Evolutionary conservation across 495 filamentous ascomycete genomes (phyloP).

Genomic region (Parmelia sp.): DNA sequence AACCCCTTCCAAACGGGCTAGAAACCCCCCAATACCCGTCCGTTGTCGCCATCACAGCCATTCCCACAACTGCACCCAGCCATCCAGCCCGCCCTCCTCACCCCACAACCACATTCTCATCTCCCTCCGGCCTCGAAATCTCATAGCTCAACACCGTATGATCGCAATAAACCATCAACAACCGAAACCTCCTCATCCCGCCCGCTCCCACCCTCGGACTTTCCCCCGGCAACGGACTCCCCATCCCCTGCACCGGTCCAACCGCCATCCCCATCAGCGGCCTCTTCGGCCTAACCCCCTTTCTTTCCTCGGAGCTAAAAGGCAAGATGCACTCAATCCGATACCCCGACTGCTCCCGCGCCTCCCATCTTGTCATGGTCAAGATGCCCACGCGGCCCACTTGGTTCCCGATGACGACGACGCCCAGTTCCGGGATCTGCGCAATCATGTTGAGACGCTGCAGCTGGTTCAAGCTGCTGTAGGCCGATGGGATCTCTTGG

Average conservation of each 20-base stretch:
- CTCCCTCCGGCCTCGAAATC: conserved; percentile 32
- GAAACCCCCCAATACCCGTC: background rate
- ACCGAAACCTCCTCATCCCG: conserved; percentile 49
- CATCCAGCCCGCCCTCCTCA: background rate
- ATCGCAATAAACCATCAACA: conserved; percentile 71
- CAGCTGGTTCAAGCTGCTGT: conserved; percentile 37
- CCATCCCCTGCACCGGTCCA: conserved; percentile 56
- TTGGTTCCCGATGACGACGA: conserved; percentile 67
- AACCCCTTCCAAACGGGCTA: background rate
- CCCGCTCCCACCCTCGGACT: conserved; percentile 4
- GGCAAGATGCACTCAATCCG: conserved; percentile 55
- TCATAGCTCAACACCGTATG: conserved; percentile 79
- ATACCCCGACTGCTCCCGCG: conserved; percentile 39
- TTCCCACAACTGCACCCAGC: background rate
- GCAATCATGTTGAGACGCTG: conserved; percentile 72
- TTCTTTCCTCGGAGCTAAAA: conserved; percentile 40
- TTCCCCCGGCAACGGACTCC: background rate
- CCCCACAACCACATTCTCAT: conserved; percentile 4
- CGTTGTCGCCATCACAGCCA: background rate
- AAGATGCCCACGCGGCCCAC: conserved; percentile 70
- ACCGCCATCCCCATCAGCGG: conserved; percentile 52
- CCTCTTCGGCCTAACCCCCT: conserved; percentile 37
- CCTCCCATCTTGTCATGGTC: conserved; percentile 50
- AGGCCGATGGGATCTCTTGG: conserved; percentile 34
- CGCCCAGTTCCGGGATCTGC: conserved; percentile 69